Evolutionary conservation across 306 rosid species (phyloP).

Genomic region (Rosa chinensis): DNA sequence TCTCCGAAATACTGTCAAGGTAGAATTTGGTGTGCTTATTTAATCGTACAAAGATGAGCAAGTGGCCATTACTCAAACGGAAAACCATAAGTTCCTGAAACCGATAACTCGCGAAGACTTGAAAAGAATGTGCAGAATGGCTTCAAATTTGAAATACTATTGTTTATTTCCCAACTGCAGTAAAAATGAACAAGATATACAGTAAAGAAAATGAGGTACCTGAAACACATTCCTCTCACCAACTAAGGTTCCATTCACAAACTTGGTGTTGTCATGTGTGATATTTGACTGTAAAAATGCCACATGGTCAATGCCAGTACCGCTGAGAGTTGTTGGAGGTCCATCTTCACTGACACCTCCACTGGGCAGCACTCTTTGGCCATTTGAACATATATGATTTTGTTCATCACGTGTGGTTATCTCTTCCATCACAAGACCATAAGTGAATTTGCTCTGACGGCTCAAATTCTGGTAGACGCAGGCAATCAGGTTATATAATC

Average conservation of each 20-base stretch:
- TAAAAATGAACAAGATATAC: neutral
- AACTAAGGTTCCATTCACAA: constrained; percentile 83
- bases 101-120: neutral
- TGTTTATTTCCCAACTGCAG: neutral
- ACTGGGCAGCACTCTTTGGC: constrained; percentile 78
- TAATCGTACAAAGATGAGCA: neutral
- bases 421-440: constrained; percentile 95
- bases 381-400: constrained; percentile 68
- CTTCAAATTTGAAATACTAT: neutral
- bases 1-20: neutral
- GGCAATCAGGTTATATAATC: constrained; percentile 16
- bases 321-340: constrained; percentile 98
- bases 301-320: constrained; percentile 86
- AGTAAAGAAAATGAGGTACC: constrained; percentile 42
- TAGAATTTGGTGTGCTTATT: neutral
- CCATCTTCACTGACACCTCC: constrained; percentile 92
- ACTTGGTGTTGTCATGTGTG: constrained; percentile 88
- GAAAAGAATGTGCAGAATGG: neutral
- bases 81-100: no score
- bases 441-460: constrained; percentile 96
- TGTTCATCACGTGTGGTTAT: constrained; percentile 92
- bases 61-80: neutral
- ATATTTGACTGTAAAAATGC: constrained; percentile 93
- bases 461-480: constrained; percentile 65
- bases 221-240: constrained; percentile 88